phyloP scores from a whole-genome alignment of 2,329 filamentous ascomycete genomes.

The Incumbomyces delicatus region DNA sequence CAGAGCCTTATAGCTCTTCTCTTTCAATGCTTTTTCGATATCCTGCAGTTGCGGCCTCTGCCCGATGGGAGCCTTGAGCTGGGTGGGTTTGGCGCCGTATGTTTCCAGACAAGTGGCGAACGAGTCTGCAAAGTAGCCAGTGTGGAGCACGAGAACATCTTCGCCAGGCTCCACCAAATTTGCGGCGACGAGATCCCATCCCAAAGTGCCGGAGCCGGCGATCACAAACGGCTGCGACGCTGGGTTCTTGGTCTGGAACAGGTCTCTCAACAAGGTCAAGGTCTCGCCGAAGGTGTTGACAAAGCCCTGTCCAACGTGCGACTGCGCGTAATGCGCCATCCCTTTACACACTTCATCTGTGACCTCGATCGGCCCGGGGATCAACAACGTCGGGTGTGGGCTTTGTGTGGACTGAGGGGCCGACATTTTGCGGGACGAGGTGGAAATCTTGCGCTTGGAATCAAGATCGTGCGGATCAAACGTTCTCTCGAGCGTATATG shows the following conservation, averaged over 20 bases:
- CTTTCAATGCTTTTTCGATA: constrained; percentile 76
- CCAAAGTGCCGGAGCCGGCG: constrained; percentile 87
- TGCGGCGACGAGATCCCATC: constrained; percentile 92
- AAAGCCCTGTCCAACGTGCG: constrained; percentile 82
- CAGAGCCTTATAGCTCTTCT: constrained; percentile 87
- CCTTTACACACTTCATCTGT: constrained; percentile 18
- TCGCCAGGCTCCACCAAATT: constrained; percentile 87
- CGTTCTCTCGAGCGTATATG: constrained; percentile 51
- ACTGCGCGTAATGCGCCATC: constrained; percentile 47
- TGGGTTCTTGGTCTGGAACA: constrained; percentile 82
- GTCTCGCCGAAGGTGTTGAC: constrained; percentile 87
- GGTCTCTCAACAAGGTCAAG: constrained; percentile 74
- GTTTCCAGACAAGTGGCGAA: constrained; percentile 87
- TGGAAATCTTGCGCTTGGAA: constrained; percentile 27
- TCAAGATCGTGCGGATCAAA: constrained; percentile 43
- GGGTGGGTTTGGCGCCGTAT: constrained; percentile 82
- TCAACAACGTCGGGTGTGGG: constrained; percentile 67
- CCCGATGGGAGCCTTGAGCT: constrained; percentile 81
- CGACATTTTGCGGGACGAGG: constrained; percentile 10
- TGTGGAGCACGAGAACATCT: constrained; percentile 84
- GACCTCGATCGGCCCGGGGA: constrained; percentile 61
- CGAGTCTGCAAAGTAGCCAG: constrained; percentile 92
- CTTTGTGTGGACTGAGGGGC: constrained; percentile 34
- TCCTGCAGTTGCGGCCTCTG: constrained; percentile 76
- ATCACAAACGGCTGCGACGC: constrained; percentile 84